Conservation (phyloP, 345 rosid genomes). For the Gynandropsis gynandra region DNA sequence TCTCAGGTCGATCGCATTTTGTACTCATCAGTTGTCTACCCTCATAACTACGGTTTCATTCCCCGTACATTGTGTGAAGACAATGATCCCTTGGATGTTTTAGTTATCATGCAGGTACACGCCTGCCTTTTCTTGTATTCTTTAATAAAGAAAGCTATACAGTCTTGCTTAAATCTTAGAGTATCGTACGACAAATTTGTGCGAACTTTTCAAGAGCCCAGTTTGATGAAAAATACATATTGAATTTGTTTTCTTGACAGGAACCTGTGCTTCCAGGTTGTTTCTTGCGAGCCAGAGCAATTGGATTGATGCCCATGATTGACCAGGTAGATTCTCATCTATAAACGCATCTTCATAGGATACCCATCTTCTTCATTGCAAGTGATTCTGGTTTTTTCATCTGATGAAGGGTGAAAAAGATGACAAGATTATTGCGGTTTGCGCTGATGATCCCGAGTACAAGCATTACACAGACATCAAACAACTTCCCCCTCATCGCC, state of each 20-base stretch:
- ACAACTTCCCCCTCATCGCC: conserved; percentile 92
- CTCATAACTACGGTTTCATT: conserved; percentile 96
- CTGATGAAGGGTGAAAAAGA: conserved; percentile 83
- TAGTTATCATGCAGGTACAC: conserved; percentile 92
- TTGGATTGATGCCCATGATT: conserved; percentile 98
- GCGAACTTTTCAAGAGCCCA: no score
- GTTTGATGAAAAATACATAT: background rate
- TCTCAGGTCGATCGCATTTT: conserved; percentile 80
- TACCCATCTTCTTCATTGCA: conserved; percentile 4
- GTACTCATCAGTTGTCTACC: conserved; percentile 98
- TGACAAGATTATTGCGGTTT: conserved; percentile 95
- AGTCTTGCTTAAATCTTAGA: no score
- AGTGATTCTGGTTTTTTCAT: background rate
- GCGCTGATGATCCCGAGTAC: conserved; percentile 98
- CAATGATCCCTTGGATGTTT: conserved; percentile 94
- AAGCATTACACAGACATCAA: conserved; percentile 72
- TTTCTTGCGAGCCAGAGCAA: conserved; percentile 85
- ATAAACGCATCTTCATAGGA: background rate
- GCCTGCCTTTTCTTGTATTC: no score
- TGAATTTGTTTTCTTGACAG: conserved; percentile 24
- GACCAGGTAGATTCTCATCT: conserved; percentile 46
- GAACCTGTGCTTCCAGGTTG: conserved; percentile 98
- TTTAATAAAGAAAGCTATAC: background rate
- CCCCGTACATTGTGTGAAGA: conserved; percentile 98
- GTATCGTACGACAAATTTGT: no score